Conservation (phyloP, 1,284 basidiomycete species). For the Fistulinella cinereoalba region DNA sequence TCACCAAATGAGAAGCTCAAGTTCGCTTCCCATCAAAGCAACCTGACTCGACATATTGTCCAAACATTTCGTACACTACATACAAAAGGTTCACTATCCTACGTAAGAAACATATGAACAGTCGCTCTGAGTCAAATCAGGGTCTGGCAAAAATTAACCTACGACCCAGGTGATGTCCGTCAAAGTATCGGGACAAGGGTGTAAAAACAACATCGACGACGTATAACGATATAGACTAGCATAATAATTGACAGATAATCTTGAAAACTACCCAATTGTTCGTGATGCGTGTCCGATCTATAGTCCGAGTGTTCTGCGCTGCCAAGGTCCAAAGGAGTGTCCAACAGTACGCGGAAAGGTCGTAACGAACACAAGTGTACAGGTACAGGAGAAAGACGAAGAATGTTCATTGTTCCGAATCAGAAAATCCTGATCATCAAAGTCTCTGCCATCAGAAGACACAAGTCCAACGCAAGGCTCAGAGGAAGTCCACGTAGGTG, state of each 20-base stretch:
- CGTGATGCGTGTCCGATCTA: conserved; percentile 25
- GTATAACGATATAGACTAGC: conserved; percentile 29
- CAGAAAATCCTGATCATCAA: conserved; percentile 8
- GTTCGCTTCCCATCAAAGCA: no score
- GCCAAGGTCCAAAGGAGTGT: conserved; percentile 15
- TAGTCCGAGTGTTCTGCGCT: conserved; percentile 18
- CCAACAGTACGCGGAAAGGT: conserved; percentile 18
- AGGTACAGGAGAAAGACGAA: conserved; percentile 6
- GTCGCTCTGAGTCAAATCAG: no score
- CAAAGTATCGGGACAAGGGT: conserved; percentile 3
- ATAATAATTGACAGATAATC: conserved; percentile 26
- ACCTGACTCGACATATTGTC: no score
- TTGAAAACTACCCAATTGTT: conserved; percentile 17
- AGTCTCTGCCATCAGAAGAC: conserved; percentile 6
- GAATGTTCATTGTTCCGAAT: conserved; percentile 8
- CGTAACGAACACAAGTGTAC: conserved; percentile 20
- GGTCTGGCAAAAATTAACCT: no score
- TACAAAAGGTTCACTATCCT: no score
- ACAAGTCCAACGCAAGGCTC: conserved; percentile 6
- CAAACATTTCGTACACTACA: no score
- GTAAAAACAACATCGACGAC: conserved; percentile 17
- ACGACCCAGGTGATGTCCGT: no score
- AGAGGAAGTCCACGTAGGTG: conserved; percentile 12
- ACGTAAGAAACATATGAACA: no score
- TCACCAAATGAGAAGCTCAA: no score